Conservation (phyloP, 1,284 basidiomycete species). For the Ustilago lituana region DNA sequence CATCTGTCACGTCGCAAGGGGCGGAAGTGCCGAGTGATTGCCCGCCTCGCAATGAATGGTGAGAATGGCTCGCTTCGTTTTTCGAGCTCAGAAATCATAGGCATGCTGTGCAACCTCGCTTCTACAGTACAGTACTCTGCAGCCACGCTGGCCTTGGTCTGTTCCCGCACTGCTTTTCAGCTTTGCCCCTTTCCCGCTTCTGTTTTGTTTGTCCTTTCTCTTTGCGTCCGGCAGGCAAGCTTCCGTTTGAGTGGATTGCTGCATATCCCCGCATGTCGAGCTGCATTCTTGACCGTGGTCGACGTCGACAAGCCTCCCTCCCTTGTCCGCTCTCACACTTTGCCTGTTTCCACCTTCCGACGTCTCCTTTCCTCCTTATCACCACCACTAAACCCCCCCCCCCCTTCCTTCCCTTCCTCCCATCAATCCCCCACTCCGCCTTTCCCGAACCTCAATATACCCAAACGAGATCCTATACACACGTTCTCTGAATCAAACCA, state of each 20-base stretch:
- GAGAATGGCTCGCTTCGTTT: too few species aligned
- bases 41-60: too few species aligned
- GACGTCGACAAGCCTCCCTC: neutral
- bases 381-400: constrained; percentile 1
- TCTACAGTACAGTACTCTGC: neutral
- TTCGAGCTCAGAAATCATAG: too few species aligned
- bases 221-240: too few species aligned
- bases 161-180: too few species aligned
- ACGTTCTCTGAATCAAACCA: neutral
- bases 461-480: neutral
- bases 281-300: constrained; percentile 3
- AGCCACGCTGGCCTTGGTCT: constrained; percentile 2
- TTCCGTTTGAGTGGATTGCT: too few species aligned
- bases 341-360: neutral
- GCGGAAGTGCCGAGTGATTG: too few species aligned
- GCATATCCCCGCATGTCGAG: neutral
- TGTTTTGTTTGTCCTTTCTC: neutral
- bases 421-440: neutral
- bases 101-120: constrained; percentile 11
- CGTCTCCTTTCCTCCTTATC: neutral
- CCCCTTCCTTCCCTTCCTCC: neutral
- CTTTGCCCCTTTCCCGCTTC: neutral
- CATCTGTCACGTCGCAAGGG: too few species aligned
- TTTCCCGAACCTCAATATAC: neutral
- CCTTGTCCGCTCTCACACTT: neutral